Evolutionary conservation across 2,329 filamentous ascomycete genomes (phyloP).

Genomic region (Fusarium neocosmosporiellum): DNA sequence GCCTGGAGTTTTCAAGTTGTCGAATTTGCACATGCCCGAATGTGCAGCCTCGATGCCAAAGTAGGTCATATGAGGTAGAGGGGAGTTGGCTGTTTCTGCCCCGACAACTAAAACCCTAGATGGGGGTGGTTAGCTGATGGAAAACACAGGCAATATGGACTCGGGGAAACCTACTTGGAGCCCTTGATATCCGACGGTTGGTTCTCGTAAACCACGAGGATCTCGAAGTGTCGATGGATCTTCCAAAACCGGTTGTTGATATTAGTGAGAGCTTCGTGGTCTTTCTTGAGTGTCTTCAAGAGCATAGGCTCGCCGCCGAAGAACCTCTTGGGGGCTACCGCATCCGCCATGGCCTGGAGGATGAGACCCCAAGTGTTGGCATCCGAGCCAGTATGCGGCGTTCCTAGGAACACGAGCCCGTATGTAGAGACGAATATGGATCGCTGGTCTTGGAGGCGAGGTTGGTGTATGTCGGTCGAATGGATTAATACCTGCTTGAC

Average conservation of each 20-base stretch:
- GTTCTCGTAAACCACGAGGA: conserved; percentile 82
- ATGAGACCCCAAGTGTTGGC: conserved; percentile 75
- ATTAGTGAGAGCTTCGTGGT: conserved; percentile 79
- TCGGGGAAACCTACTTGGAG: conserved; percentile 57
- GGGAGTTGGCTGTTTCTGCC: conserved; percentile 69
- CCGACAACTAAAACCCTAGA: conserved; percentile 72
- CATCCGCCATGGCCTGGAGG: conserved; percentile 74
- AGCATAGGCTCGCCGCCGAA: conserved; percentile 76
- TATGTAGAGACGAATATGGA: conserved; percentile 81
- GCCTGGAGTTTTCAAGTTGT: conserved; percentile 71
- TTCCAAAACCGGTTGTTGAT: conserved; percentile 81
- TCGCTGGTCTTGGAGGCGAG: conserved; percentile 71
- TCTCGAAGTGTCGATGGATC: conserved; percentile 75
- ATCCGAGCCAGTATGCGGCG: conserved; percentile 78
- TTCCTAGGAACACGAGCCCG: conserved; percentile 81
- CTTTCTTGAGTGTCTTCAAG: conserved; percentile 75
- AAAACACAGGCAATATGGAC: not conserved
- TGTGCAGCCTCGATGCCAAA: conserved; percentile 82
- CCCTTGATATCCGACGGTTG: conserved; percentile 76
- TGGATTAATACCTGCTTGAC: conserved; percentile 77
- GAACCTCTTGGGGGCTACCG: conserved; percentile 72
- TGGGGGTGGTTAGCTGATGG: conserved; percentile 1
- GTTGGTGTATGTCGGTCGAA: conserved; percentile 69
- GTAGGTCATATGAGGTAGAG: conserved; percentile 75
- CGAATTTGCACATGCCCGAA: conserved; percentile 78